A percentile compares a stretch with the other conserved stretches of the same genome.
phyloP scores from a whole-genome alignment of 306 rosid species.

The Quercus suber region DNA sequence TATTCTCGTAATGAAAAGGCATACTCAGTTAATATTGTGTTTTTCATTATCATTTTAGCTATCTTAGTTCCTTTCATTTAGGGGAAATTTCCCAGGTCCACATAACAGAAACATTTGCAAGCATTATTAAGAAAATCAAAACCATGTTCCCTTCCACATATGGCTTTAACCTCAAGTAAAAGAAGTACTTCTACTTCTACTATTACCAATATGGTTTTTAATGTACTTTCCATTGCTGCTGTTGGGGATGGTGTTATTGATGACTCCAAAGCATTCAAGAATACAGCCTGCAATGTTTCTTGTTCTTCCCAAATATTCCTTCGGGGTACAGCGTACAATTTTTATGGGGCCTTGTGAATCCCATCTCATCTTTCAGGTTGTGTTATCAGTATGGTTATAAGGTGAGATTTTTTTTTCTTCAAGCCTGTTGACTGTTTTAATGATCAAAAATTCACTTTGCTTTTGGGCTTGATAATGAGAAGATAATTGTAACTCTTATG shows the following conservation, averaged over 20 bases:
- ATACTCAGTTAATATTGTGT: too few relatives aligned
- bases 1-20: too few relatives aligned
- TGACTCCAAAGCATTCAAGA: neutral
- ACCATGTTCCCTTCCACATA: too few relatives aligned
- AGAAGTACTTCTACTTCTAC: too few relatives aligned
- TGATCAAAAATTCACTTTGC: neutral
- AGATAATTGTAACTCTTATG: conserved; percentile 48
- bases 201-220: neutral
- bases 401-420: neutral
- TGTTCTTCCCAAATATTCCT: neutral
- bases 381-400: too few relatives aligned
- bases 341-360: neutral
- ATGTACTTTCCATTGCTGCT: neutral
- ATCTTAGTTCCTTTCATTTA: too few relatives aligned
- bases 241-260: neutral
- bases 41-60: too few relatives aligned
- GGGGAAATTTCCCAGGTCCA: too few relatives aligned
- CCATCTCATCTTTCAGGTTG: neutral
- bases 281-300: neutral
- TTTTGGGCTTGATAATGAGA: neutral
- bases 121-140: too few relatives aligned
- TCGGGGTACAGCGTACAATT: neutral
- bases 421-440: neutral
- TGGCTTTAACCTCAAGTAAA: too few relatives aligned
- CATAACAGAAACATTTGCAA: too few relatives aligned